These are phyloP conservation scores for Emericellopsis atlantica DNA, from an alignment of 2,329 filamentous ascomycete species.

Conservation along the genomic window DNA sequence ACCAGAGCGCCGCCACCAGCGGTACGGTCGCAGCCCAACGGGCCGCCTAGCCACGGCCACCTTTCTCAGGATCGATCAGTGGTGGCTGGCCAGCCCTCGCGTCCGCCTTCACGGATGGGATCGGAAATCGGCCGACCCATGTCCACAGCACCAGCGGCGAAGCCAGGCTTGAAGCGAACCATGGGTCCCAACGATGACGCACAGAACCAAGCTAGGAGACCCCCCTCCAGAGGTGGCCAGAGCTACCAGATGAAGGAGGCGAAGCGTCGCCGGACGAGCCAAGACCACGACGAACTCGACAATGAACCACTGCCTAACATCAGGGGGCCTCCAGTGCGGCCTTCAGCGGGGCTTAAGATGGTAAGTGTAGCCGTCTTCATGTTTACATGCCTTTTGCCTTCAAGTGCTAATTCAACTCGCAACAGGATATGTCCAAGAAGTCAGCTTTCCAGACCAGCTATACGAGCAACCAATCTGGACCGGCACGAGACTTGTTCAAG, in stretches of 20 bases:
- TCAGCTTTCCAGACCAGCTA: conserved; percentile 50
- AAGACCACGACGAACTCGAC: conserved; percentile 52
- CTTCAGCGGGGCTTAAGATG: conserved; percentile 60
- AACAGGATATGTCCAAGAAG: conserved; percentile 48
- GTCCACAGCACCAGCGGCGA: conserved; percentile 42
- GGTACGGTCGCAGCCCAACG: conserved; percentile 39
- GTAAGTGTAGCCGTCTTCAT: conserved; percentile 26
- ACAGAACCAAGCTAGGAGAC: conserved; percentile 30
- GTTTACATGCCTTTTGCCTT: not conserved
- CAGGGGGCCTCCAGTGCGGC: conserved; percentile 76
- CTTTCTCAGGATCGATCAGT: conserved; percentile 15
- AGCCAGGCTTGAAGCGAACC: conserved; percentile 59
- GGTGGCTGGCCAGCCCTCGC: conserved; percentile 19
- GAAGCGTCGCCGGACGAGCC: conserved; percentile 70
- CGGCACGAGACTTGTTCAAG: conserved; percentile 50
- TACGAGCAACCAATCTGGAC: conserved; percentile 39
- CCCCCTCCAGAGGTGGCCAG: conserved; percentile 36
- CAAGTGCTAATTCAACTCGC: conserved; percentile 8
- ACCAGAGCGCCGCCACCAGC: conserved; percentile 50
- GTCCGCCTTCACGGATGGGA: conserved; percentile 46
- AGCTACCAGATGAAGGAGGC: conserved; percentile 57
- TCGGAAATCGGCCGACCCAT: conserved; percentile 51
- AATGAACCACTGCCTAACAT: conserved; percentile 45
- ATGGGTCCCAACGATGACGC: conserved; percentile 54
- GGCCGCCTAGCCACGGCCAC: conserved; percentile 29